These are phyloP conservation scores for Lactuca saligna DNA, from an alignment of 129 eudicot species.

Conservation along the genomic window DNA sequence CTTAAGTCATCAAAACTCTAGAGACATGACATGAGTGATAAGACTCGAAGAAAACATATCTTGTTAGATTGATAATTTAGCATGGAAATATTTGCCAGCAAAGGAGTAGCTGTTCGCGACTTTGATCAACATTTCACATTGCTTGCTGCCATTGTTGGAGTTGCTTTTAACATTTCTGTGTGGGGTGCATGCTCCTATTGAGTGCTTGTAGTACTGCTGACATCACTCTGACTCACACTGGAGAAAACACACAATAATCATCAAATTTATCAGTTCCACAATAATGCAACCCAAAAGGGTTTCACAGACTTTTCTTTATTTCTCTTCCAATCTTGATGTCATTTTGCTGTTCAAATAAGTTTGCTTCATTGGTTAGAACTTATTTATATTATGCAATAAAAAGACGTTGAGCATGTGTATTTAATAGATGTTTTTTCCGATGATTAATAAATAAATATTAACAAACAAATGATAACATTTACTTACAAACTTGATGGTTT, in stretches of 20 bases:
- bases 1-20: not conserved
- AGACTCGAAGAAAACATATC: not conserved
- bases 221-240: slow-evolving; percentile 15
- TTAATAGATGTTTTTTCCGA: too few species aligned
- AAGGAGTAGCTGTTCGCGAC: slow-evolving; percentile 16
- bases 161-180: slow-evolving; percentile 31
- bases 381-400: too few species aligned
- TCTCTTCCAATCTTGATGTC: too few species aligned
- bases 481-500: too few species aligned
- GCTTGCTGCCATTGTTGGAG: slow-evolving; percentile 29
- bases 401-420: too few species aligned
- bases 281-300: not conserved
- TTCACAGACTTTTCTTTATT: not conserved
- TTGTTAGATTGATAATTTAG: slow-evolving; percentile 9
- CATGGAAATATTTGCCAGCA: slow-evolving; percentile 19
- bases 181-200: slow-evolving; percentile 31
- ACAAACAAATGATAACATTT: too few species aligned
- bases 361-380: too few species aligned
- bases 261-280: slow-evolving; percentile 18
- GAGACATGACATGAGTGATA: not conserved
- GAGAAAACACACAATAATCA: slow-evolving; percentile 1
- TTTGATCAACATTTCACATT: slow-evolving; percentile 29
- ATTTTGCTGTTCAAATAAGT: too few species aligned
- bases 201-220: slow-evolving; percentile 23
- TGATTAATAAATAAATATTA: too few species aligned